Conservation (phyloP, 805 yeast species). For the Starmerella geochares region DNA sequence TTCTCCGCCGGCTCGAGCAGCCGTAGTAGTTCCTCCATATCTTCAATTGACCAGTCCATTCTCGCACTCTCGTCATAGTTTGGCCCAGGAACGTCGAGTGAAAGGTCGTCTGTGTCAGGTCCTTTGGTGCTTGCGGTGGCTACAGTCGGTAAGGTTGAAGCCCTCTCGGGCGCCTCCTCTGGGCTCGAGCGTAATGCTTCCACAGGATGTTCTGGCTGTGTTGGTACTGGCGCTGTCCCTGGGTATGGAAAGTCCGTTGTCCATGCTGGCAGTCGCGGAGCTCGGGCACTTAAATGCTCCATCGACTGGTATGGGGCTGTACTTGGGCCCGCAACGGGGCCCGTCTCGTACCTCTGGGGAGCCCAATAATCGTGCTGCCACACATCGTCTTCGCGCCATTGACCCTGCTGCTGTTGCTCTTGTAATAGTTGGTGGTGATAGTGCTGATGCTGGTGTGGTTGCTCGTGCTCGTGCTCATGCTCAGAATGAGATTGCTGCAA, state of each 20-base stretch:
- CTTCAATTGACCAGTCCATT: slow-evolving; percentile 36
- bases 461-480: neutral
- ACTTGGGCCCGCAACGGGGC: neutral
- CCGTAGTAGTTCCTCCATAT: slow-evolving; percentile 39
- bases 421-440: neutral
- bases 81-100: slow-evolving; percentile 19
- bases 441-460: neutral
- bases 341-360: neutral
- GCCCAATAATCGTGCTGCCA: slow-evolving; percentile 2
- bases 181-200: too few relatives aligned
- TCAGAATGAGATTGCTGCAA: neutral
- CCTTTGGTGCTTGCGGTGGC: too few relatives aligned
- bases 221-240: neutral
- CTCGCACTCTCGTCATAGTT: slow-evolving; percentile 14
- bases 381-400: neutral
- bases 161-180: too few relatives aligned
- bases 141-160: too few relatives aligned
- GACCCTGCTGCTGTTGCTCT: neutral
- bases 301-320: neutral
- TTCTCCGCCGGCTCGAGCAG: slow-evolving; percentile 45
- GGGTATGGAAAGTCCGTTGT: neutral
- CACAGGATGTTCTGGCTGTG: too few relatives aligned
- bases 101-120: slow-evolving; percentile 3
- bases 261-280: neutral
- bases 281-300: neutral